phyloP scores from a whole-genome alignment of 305 asterid species.

The Fraxinus sp. region DNA sequence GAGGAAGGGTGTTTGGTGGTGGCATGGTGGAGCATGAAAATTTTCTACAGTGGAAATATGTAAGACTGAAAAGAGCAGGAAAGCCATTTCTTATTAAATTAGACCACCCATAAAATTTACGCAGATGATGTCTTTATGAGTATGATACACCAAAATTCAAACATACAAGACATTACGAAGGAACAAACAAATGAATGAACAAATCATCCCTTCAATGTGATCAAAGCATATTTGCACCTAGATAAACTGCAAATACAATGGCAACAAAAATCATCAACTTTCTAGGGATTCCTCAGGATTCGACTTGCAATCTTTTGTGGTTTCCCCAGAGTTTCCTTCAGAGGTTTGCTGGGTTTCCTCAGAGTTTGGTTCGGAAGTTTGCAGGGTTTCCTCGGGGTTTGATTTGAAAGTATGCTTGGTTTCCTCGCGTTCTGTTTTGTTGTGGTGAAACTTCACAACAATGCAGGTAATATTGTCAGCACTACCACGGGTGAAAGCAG shows the following conservation, averaged over 20 bases:
- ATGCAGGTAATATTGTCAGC: slow-evolving; percentile 97
- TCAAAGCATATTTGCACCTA: slow-evolving; percentile 9
- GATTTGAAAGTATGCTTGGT: slow-evolving; percentile 9
- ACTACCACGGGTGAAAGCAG: slow-evolving; percentile 91
- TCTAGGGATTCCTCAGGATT: slow-evolving; percentile 30
- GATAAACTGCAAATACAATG: slow-evolving; percentile 16
- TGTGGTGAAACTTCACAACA: slow-evolving; percentile 77
- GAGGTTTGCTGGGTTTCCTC: slow-evolving; percentile 26
- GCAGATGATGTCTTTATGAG: slow-evolving; percentile 5
- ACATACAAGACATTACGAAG: slow-evolving; percentile 29
- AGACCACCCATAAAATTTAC: background rate
- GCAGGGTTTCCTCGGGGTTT: background rate
- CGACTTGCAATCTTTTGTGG: slow-evolving; percentile 13
- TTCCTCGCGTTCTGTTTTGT: slow-evolving; percentile 25
- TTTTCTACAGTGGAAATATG: background rate
- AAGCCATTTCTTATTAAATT: slow-evolving; percentile 6
- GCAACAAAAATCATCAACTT: slow-evolving; percentile 27
- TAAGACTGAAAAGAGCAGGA: background rate
- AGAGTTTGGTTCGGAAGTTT: slow-evolving; percentile 14
- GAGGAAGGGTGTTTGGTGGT: background rate
- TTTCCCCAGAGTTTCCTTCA: background rate
- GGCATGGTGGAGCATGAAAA: background rate
- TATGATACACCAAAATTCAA: slow-evolving; percentile 8
- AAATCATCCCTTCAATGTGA: slow-evolving; percentile 34
- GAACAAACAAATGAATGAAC: slow-evolving; percentile 61